phyloP scores from a whole-genome alignment of 2,329 filamentous ascomycete genomes.

The Penicillium sp. region DNA sequence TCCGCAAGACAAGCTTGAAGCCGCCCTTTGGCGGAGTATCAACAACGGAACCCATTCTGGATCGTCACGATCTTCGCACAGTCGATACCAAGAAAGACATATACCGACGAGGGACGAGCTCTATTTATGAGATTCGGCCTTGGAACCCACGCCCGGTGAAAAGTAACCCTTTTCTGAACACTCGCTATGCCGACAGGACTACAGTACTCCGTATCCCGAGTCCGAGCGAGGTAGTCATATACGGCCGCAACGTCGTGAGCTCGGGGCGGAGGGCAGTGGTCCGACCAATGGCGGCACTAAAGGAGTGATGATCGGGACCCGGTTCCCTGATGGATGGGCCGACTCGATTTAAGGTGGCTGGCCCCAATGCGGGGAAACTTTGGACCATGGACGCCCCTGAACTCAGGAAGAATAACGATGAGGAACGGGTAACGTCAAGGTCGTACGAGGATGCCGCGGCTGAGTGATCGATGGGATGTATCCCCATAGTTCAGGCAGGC shows the following conservation, averaged over 20 bases:
- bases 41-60: slow-evolving; percentile 21
- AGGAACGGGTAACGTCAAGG: not conserved
- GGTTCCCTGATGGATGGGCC: slow-evolving; percentile 9
- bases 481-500: not conserved
- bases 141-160: not conserved
- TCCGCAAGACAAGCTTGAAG: slow-evolving; percentile 38
- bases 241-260: not conserved
- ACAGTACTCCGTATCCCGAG: slow-evolving; percentile 25
- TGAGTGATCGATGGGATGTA: not conserved
- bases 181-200: slow-evolving; percentile 11
- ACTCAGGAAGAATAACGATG: not conserved
- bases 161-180: not conserved
- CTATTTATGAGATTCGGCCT: slow-evolving; percentile 9
- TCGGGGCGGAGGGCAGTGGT: slow-evolving; percentile 19
- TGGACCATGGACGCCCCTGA: not conserved
- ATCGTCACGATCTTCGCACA: not conserved
- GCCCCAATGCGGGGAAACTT: slow-evolving; percentile 14
- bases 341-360: slow-evolving; percentile 9
- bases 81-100: not conserved
- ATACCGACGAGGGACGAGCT: not conserved
- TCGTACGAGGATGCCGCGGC: not conserved
- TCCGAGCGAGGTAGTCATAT: not conserved
- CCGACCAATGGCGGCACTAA: slow-evolving; percentile 17
- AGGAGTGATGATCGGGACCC: slow-evolving; percentile 2
- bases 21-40: slow-evolving; percentile 25